These are phyloP conservation scores for grape (Vitis vinifera) DNA, from an alignment of 164 flowering plant genomes.

Conservation along the genomic window DNA sequence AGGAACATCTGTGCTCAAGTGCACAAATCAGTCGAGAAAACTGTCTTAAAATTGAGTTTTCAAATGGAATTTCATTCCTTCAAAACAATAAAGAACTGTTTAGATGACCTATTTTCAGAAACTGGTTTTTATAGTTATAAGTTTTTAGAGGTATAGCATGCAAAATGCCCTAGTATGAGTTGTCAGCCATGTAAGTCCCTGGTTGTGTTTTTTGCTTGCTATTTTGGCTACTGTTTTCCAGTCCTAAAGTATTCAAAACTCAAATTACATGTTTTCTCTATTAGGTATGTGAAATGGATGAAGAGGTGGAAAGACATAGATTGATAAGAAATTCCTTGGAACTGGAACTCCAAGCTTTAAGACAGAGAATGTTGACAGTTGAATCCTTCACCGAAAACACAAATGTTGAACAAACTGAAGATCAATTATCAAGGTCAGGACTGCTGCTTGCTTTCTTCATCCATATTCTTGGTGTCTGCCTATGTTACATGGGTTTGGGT, in stretches of 20 bases:
- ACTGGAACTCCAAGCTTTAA: conserved; percentile 56
- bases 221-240: background rate
- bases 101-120: background rate
- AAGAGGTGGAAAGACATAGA: conserved; percentile 63
- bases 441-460: conserved; percentile 3
- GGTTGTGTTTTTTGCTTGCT: background rate
- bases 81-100: no score
- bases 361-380: conserved; percentile 48
- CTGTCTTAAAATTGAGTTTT: no score
- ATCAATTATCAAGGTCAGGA: conserved; percentile 48
- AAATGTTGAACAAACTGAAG: conserved; percentile 22
- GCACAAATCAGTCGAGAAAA: no score
- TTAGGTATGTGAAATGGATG: conserved; percentile 80
- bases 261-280: conserved; percentile 2
- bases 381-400: conserved; percentile 39
- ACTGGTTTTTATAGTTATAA: no score
- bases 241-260: no score
- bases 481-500: no score
- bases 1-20: no score
- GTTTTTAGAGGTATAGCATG: background rate
- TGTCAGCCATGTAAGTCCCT: no score
- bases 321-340: conserved; percentile 54
- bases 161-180: background rate
- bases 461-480: background rate
- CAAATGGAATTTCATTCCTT: no score